These are phyloP conservation scores for Peribolospora baueri DNA, from an alignment of 768 basidiomycete species.

Conservation along the genomic window DNA sequence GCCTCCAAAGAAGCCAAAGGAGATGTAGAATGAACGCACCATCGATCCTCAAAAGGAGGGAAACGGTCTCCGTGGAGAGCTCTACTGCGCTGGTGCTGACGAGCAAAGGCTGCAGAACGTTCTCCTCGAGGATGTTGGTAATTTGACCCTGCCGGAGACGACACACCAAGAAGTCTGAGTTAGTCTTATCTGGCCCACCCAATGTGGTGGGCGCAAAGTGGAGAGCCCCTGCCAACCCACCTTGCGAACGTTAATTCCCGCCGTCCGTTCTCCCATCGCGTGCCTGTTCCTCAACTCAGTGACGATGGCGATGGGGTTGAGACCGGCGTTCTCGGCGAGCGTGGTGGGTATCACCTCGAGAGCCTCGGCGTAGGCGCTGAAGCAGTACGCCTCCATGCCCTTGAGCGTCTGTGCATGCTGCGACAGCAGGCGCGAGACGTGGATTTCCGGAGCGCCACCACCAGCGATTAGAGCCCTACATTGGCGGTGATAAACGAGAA, in stretches of 20 bases:
- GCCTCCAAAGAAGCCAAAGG: neutral
- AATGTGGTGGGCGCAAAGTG: neutral
- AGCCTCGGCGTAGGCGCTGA: conserved; percentile 93
- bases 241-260: conserved; percentile 95
- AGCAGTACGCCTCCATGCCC: conserved; percentile 98
- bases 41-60: conserved; percentile 80
- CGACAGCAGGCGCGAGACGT: conserved; percentile 71
- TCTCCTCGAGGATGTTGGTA: conserved; percentile 90
- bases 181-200: neutral
- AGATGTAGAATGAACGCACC: conserved; percentile 17
- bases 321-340: conserved; percentile 88
- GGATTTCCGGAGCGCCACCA: conserved; percentile 93
- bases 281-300: conserved; percentile 94
- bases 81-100: conserved; percentile 91
- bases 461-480: conserved; percentile 76
- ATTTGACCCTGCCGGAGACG: conserved; percentile 47
- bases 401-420: conserved; percentile 79
- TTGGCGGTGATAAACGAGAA: neutral
- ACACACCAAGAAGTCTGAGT: neutral
- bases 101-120: conserved; percentile 75
- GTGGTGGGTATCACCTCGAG: conserved; percentile 95
- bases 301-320: conserved; percentile 93
- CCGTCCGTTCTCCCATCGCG: conserved; percentile 72
- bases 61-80: conserved; percentile 91
- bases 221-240: conserved; percentile 23